These are phyloP conservation scores for Gynostemma pentaphyllum DNA, from an alignment of 306 rosid genomes.

Conservation along the genomic window DNA sequence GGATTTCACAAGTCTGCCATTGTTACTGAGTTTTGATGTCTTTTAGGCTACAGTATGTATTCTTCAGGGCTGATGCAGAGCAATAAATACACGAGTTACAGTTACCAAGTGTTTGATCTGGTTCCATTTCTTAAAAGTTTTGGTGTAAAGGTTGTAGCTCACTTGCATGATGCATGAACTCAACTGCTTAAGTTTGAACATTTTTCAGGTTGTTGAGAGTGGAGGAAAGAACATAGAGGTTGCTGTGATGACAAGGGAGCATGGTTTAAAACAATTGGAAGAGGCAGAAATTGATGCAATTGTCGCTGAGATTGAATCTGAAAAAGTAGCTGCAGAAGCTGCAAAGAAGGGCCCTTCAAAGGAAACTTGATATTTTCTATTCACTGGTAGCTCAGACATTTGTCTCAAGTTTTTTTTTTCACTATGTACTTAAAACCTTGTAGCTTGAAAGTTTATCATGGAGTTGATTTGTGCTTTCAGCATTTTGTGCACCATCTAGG, in stretches of 20 bases:
- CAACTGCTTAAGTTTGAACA: neutral
- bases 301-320: constrained; percentile 88
- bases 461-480: neutral
- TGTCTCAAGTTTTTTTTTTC: neutral
- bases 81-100: no score
- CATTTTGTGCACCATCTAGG: neutral
- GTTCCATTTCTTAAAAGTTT: neutral
- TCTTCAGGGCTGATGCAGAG: neutral
- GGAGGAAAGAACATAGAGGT: constrained; percentile 99
- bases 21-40: neutral
- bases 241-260: constrained; percentile 86
- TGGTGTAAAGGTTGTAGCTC: neutral
- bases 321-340: constrained; percentile 97
- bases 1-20: neutral
- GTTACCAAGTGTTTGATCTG: neutral
- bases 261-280: constrained; percentile 78
- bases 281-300: constrained; percentile 93
- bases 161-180: neutral
- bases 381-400: neutral
- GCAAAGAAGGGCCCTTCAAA: constrained; percentile 85
- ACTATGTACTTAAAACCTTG: neutral
- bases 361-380: constrained; percentile 45
- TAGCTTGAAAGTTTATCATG: neutral
- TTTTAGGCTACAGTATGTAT: neutral
- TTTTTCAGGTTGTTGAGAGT: constrained; percentile 82